Percentiles rank a stretch among this genome's conserved stretches.
phyloP scores from a whole-genome alignment of 495 filamentous ascomycete species.

The Cryomyces antarcticus region DNA sequence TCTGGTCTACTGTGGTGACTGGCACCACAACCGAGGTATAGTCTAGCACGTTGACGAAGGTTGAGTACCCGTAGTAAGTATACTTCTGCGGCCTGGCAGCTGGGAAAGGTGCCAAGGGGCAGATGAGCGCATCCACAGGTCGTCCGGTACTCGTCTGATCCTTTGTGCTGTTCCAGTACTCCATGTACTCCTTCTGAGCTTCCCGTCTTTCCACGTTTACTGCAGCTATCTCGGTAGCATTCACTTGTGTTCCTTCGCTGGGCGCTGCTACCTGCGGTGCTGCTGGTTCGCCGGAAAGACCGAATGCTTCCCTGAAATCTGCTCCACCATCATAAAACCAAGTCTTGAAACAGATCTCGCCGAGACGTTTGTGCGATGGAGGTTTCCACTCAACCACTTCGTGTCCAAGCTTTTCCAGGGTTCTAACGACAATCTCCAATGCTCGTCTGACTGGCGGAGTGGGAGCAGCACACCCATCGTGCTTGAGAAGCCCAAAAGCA shows the following conservation, averaged over 20 bases:
- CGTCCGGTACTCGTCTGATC: conserved; percentile 32
- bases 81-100: conserved; percentile 31
- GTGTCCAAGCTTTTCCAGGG: conserved; percentile 33
- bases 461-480: conserved; percentile 27
- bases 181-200: conserved; percentile 42
- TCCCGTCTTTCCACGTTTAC: conserved; percentile 37
- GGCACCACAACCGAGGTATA: conserved; percentile 37
- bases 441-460: conserved; percentile 36
- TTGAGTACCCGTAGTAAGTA: conserved; percentile 29
- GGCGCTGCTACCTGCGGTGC: conserved; percentile 20
- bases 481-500: conserved; percentile 30
- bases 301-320: conserved; percentile 26
- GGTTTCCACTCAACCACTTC: conserved; percentile 36
- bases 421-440: conserved; percentile 29
- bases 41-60: conserved; percentile 34
- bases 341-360: conserved; percentile 16
- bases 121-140: conserved; percentile 36
- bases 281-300: conserved; percentile 33
- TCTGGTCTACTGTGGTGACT: conserved; percentile 33
- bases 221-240: conserved; percentile 27
- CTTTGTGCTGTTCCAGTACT: conserved; percentile 46
- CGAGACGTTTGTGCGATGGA: conserved; percentile 24
- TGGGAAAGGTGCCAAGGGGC: conserved; percentile 37
- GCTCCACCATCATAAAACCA: conserved; percentile 30
- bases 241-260: conserved; percentile 17